Base-by-base conservation (phyloP, 352 stramenopile species). In the Aphanomyces euteiches region DNA sequence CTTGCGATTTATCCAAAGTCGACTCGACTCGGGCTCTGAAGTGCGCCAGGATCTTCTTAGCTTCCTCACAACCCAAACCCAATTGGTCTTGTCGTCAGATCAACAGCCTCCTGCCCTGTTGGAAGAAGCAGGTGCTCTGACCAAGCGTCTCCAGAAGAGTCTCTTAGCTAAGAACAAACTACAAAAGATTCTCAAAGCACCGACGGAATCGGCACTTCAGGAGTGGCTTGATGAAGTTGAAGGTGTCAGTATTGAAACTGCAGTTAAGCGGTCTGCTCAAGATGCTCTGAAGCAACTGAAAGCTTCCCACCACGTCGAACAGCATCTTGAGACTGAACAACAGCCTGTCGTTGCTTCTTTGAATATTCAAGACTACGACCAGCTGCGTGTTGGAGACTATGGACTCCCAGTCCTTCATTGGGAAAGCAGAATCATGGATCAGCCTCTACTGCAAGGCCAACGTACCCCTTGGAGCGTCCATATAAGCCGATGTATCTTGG, bases 401-500 rank as follows among this genome's bases (percentile, higher is more conserved):
- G 59, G 21, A 28, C 17, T n/a, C 47, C 6, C 3, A 7, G 19
- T 47, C 8, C n/a, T 45, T 15, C 64, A 41, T 39, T 70, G 64
- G 64, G 64, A 70, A 47, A 48, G 21, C n/a, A 47, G 64, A 17
- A 50, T 54, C 5, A 0, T 70, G 0, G 64, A 70, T 36, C 39
- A 38, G n/a, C 47, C 64, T 19, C 15, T 70, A 40, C 47, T 70
- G 36, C 3, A 41, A n/a, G 6, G 45, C 21, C 13, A 53, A n/a
- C 47, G 43, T n/a, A 41, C 64, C 40, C 64, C 53, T 15, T 53
- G 40, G 36, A 63, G 47, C 34, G 63, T 97, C 2, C 87, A 90
- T 4, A 92, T 98, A n/a, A 93, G 97, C 76, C 91, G 93, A 36
- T 96, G 89, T 66, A 85, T 98, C 39, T 79, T 98, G 15, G 92